Percentiles rank a stretch among this genome's conserved stretches.
phyloP scores from a whole-genome alignment of 768 basidiomycete species.

The Podaxis sp. region DNA sequence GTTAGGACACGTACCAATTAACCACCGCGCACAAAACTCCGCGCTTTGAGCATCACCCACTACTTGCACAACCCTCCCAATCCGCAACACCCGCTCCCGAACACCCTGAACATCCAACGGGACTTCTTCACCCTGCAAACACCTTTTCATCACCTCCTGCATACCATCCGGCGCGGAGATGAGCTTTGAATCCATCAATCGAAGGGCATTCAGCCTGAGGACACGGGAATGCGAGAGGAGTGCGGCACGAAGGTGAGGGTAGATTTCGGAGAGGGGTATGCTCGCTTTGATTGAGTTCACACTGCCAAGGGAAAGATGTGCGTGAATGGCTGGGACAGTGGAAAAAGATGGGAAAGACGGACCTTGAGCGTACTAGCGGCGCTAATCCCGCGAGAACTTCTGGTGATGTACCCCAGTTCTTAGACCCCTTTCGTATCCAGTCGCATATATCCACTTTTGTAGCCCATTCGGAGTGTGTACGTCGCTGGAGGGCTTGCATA shows the following conservation, averaged over 20 bases:
- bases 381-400: conserved; percentile 56
- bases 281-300: neutral
- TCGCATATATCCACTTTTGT: conserved; percentile 41
- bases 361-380: conserved; percentile 48
- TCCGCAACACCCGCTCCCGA: conserved; percentile 79
- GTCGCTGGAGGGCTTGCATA: conserved; percentile 49
- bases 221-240: conserved; percentile 73
- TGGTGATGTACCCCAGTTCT: conserved; percentile 60
- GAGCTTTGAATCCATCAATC: conserved; percentile 56
- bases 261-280: conserved; percentile 48
- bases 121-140: conserved; percentile 80
- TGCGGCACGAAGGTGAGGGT: conserved; percentile 48
- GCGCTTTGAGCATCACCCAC: conserved; percentile 59
- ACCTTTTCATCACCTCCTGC: conserved; percentile 58
- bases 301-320: neutral
- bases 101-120: conserved; percentile 77
- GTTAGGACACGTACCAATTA: conserved; percentile 53
- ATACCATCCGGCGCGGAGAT: conserved; percentile 43
- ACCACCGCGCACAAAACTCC: conserved; percentile 69
- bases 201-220: conserved; percentile 64
- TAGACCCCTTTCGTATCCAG: conserved; percentile 48
- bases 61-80: conserved; percentile 67
- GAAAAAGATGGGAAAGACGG: conserved; percentile 14
- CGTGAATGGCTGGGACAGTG: neutral
- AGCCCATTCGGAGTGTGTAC: conserved; percentile 45